These are phyloP conservation scores for Xylaria intraflava DNA, from an alignment of 495 filamentous ascomycete genomes.

Conservation along the genomic window DNA sequence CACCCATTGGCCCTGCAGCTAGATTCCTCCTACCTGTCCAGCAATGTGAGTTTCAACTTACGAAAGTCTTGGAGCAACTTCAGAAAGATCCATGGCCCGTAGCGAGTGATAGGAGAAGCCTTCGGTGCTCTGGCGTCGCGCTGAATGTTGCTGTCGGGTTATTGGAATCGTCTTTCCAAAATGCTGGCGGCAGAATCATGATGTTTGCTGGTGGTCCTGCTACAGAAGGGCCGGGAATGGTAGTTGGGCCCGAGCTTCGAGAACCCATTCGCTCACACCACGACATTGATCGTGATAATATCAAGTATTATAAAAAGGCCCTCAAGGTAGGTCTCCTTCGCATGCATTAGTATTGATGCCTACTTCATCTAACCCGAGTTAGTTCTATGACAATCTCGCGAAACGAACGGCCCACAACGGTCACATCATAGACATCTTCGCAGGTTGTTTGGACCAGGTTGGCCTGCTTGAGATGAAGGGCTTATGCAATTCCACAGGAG, in stretches of 20 bases:
- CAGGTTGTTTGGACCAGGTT: slow-evolving; percentile 96
- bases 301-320: slow-evolving; percentile 99
- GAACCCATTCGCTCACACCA: slow-evolving; percentile 98
- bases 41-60: slow-evolving; percentile 97
- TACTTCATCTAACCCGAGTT: slow-evolving; percentile 27
- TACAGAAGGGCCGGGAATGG: slow-evolving; percentile 94
- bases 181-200: slow-evolving; percentile 94
- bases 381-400: slow-evolving; percentile 98
- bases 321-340: slow-evolving; percentile 60
- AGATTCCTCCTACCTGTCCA: slow-evolving; percentile 92
- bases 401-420: slow-evolving; percentile 95
- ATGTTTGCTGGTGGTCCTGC: slow-evolving; percentile 91
- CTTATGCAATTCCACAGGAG: slow-evolving; percentile 89
- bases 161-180: slow-evolving; percentile 90
- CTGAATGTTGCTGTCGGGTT: slow-evolving; percentile 91
- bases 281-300: slow-evolving; percentile 97
- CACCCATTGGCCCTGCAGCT: slow-evolving; percentile 71
- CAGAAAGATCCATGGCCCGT: slow-evolving; percentile 99
- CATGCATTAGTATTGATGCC: background rate
- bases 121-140: slow-evolving; percentile 94
- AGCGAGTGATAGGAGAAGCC: slow-evolving; percentile 82
- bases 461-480: slow-evolving; percentile 99
- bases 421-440: slow-evolving; percentile 96
- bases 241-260: slow-evolving; percentile 93
- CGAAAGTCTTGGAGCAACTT: slow-evolving; percentile 90